Evolutionary conservation across 148 eudicot genomes (phyloP).

Genomic region (Polygonum aviculare): DNA sequence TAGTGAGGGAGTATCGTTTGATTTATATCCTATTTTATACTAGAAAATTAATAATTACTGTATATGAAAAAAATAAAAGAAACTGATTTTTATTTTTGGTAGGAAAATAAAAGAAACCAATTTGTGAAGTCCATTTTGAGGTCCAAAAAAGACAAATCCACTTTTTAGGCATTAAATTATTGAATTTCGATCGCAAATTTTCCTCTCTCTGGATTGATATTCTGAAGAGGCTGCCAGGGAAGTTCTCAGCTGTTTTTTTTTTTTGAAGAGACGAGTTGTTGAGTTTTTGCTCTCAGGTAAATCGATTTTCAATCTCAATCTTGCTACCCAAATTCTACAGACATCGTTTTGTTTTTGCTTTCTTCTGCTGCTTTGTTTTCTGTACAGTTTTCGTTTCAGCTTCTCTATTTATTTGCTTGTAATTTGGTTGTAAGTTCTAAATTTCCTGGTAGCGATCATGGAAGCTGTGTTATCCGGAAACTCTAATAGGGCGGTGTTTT

Average conservation of each 20-base stretch:
- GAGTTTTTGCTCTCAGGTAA: not conserved
- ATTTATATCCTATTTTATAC: too few species aligned
- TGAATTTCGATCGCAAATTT: slow-evolving; percentile 7
- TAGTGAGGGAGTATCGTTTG: too few species aligned
- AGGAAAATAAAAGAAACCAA: not conserved
- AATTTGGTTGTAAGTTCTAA: not conserved
- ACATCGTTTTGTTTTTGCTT: not conserved
- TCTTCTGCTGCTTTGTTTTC: not conserved
- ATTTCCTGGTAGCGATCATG: not conserved
- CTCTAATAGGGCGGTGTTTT: too few species aligned
- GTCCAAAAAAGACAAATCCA: not conserved
- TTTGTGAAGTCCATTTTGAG: not conserved
- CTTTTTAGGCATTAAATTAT: not conserved
- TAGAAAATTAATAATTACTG: too few species aligned
- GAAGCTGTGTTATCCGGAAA: not conserved
- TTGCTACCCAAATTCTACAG: not conserved
- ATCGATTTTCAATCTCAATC: not conserved
- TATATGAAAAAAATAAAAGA: not conserved
- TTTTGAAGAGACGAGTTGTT: not conserved
- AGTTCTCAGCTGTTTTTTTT: not conserved
- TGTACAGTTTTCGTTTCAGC: not conserved
- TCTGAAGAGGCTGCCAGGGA: not conserved
- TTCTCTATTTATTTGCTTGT: not conserved
- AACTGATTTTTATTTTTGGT: too few species aligned
- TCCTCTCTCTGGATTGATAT: not conserved